A percentile compares a stretch with the other conserved stretches of the same genome.
These are phyloP conservation scores for Solanum chiquidenum DNA, from an alignment of 257 asterid species.

Conservation along the genomic window DNA sequence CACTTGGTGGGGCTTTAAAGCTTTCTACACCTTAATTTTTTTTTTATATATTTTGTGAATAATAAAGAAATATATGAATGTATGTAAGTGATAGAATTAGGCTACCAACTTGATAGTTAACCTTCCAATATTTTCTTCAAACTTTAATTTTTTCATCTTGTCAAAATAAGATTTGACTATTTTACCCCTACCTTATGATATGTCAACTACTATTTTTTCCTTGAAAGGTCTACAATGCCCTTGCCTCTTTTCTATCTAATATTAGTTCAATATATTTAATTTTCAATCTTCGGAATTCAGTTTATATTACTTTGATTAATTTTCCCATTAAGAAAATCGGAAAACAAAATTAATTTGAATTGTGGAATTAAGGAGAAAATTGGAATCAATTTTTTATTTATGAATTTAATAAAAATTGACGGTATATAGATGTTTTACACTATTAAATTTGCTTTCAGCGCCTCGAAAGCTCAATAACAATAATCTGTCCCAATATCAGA, in stretches of 20 bases:
- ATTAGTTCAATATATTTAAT: background rate
- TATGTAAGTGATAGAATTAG: constrained; percentile 39
- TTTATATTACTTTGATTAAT: background rate
- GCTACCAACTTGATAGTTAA: constrained; percentile 63
- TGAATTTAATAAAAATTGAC: no score
- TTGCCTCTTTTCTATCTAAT: background rate
- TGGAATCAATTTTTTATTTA: background rate
- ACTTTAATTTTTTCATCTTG: constrained; percentile 16
- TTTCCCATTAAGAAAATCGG: background rate
- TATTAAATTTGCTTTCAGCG: background rate
- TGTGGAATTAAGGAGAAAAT: no score
- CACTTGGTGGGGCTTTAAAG: background rate
- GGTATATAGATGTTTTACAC: background rate
- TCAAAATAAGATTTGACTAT: background rate
- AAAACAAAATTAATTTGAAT: background rate
- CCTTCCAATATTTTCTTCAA: constrained; percentile 41
- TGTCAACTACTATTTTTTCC: background rate
- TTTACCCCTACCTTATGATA: background rate
- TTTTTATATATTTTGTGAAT: background rate
- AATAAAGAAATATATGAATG: background rate
- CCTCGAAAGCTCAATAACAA: background rate
- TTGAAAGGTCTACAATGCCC: background rate
- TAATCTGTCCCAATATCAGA: background rate
- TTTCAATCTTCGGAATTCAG: background rate
- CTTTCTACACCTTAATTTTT: background rate